Evolutionary conservation across 2,329 filamentous ascomycete genomes (phyloP).

Genomic region (Curvularia sp.): DNA sequence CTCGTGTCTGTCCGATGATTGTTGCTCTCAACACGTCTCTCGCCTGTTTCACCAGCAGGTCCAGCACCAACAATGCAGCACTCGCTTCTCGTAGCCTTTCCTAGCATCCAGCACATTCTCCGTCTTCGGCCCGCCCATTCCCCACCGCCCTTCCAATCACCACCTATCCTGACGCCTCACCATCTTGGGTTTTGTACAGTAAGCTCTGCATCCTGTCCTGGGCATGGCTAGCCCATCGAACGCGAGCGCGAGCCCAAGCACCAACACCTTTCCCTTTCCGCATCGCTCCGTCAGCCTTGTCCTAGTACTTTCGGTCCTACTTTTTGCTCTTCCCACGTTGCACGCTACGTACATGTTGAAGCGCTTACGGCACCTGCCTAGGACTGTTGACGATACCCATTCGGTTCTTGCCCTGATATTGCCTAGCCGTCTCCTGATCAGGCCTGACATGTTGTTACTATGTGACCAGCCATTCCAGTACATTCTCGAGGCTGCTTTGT

Average conservation of each 20-base stretch:
- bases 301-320: constrained; percentile 27
- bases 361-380: constrained; percentile 23
- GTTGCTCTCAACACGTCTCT: constrained; percentile 3
- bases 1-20: constrained; percentile 4
- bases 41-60: constrained; percentile 25
- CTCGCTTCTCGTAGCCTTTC: constrained; percentile 2
- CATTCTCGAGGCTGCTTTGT: constrained; percentile 23
- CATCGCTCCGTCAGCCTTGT: constrained; percentile 15
- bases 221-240: constrained; percentile 16
- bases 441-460: constrained; percentile 1
- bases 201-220: constrained; percentile 11
- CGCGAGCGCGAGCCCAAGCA: neutral
- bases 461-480: constrained; percentile 26
- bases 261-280: constrained; percentile 7
- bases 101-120: neutral
- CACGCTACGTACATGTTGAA: constrained; percentile 32
- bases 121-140: neutral
- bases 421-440: neutral
- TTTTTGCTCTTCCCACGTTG: constrained; percentile 27
- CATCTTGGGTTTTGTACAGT: constrained; percentile 5
- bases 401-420: constrained; percentile 32
- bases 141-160: neutral
- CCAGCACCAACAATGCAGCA: constrained; percentile 6
- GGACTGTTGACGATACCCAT: constrained; percentile 34
- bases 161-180: constrained; percentile 14